Evolutionary conservation across 108 stramenopile genomes (phyloP).

Genomic region (Skeletonema marinoi): DNA sequence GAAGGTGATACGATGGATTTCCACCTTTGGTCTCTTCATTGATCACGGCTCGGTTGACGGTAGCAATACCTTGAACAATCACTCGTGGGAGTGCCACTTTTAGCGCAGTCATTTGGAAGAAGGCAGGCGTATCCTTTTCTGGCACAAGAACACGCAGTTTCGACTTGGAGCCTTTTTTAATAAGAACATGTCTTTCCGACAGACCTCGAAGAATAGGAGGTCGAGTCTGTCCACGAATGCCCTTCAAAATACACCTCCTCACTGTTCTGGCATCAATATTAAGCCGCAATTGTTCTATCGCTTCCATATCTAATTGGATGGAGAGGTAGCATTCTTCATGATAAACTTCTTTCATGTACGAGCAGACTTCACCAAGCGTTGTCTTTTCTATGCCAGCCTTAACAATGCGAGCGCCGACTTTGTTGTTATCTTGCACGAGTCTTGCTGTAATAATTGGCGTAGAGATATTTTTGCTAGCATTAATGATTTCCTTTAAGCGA

Average conservation of each 20-base stretch:
- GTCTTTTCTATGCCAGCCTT: constrained; percentile 98
- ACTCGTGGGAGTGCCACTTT: constrained; percentile 91
- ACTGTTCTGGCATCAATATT: constrained; percentile 85
- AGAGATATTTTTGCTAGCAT: constrained; percentile 96
- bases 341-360: constrained; percentile 96
- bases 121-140: constrained; percentile 63
- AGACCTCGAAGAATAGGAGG: constrained; percentile 81
- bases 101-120: constrained; percentile 91
- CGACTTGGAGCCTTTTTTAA: constrained; percentile 70
- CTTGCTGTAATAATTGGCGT: constrained; percentile 99
- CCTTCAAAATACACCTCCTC: constrained; percentile 80
- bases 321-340: constrained; percentile 80
- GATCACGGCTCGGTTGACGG: constrained; percentile 96
- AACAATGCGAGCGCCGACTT: constrained; percentile 88
- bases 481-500: constrained; percentile 98
- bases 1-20: constrained; percentile 81
- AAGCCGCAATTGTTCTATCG: constrained; percentile 91
- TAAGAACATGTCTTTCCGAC: constrained; percentile 69
- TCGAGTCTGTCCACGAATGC: constrained; percentile 64
- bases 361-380: constrained; percentile 91
- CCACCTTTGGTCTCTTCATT: constrained; percentile 88
- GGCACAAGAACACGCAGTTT: constrained; percentile 88
- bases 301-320: constrained; percentile 91
- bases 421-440: constrained; percentile 86
- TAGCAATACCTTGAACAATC: constrained; percentile 95